Conservation (phyloP, 1,139 yeast species). For the Eremothecium coryli region DNA sequence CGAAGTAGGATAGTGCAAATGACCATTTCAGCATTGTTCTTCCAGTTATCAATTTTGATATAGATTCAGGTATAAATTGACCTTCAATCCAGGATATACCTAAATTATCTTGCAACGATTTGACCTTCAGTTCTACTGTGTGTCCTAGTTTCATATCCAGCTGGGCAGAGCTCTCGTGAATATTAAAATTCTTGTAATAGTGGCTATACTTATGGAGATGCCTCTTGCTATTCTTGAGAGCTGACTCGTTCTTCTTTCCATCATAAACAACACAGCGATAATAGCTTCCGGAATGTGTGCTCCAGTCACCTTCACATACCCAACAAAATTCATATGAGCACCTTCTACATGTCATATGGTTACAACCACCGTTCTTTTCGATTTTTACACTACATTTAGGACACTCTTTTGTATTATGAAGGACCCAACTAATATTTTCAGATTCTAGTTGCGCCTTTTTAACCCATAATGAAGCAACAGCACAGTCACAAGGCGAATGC, state of each 20-base stretch:
- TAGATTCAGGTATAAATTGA: constrained; percentile 70
- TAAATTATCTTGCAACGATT: constrained; percentile 50
- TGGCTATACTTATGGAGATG: constrained; percentile 62
- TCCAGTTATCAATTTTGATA: constrained; percentile 54
- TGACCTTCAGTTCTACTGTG: constrained; percentile 56
- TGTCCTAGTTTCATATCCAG: constrained; percentile 60
- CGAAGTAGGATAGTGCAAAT: constrained; percentile 69
- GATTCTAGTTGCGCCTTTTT: constrained; percentile 78
- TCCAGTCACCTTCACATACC: constrained; percentile 82
- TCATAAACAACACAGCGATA: constrained; percentile 45
- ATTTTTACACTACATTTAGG: constrained; percentile 47
- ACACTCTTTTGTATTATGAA: constrained; percentile 80
- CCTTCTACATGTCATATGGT: constrained; percentile 83
- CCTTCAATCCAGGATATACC: constrained; percentile 85
- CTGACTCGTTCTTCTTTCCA: constrained; percentile 14
- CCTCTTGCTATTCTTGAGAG: constrained; percentile 39
- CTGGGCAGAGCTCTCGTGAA: constrained; percentile 69
- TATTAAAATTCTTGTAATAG: constrained; percentile 65
- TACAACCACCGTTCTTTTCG: constrained; percentile 90
- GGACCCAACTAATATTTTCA: constrained; percentile 83
- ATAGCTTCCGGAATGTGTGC: constrained; percentile 52
- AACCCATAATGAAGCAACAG: constrained; percentile 62
- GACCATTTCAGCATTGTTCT: constrained; percentile 86
- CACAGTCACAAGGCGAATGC: constrained; percentile 81
- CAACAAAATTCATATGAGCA: constrained; percentile 84